Evolutionary conservation across 805 yeast genomes (phyloP), one percentile per base, ranked within the genome.

Genomic region (Myxozyma mucilagina): DNA sequence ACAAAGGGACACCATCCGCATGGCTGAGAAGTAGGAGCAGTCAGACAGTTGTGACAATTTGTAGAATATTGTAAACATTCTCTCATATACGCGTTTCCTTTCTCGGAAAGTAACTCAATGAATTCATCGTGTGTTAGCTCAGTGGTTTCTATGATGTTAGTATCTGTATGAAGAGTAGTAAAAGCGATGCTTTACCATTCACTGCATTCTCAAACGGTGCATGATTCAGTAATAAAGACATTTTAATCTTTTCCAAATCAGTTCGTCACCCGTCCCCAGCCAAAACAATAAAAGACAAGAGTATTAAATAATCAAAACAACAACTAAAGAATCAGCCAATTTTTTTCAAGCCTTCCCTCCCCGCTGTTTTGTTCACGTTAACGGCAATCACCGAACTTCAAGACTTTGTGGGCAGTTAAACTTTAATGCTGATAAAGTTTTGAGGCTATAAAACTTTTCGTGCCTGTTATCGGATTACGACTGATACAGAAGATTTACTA

Each of bases 1-100:
- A 60, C 64, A 29, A 49, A 60, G 5, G 64, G 64, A 45, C 64
- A 60, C 64, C 64, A 60, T 6, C 64, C 64, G 41, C 61, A 56
- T n/a, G 61, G 57, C 16, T 43, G 50, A 7, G 53, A 31, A 7
- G 60, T 35, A 8, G 48, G 43, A 31, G 60, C 61, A 20, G 49
- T 18, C 8, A 60, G 36, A 50, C 64, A 60, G 3, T 53, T 29
- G 11, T 36, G 48, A 43, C 64, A 60, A 47, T 29, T 41, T 20
- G 53, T 47, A 9, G 64, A 60, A 29, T 13, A 29, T 3, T 44
- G 13, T 7, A 60, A 32, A 31, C 64, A 60, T 35, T 41, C 60
- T 14, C 38, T 43, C 45, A 47, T 57, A 42, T 56, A 56, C 9
- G 38, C 31, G 31, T 60, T 61, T 3, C 57, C 57, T 42, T 41